These are phyloP conservation scores for Sporothrix pseudoabietina DNA, from an alignment of 2,329 filamentous ascomycete species.

Conservation along the genomic window DNA sequence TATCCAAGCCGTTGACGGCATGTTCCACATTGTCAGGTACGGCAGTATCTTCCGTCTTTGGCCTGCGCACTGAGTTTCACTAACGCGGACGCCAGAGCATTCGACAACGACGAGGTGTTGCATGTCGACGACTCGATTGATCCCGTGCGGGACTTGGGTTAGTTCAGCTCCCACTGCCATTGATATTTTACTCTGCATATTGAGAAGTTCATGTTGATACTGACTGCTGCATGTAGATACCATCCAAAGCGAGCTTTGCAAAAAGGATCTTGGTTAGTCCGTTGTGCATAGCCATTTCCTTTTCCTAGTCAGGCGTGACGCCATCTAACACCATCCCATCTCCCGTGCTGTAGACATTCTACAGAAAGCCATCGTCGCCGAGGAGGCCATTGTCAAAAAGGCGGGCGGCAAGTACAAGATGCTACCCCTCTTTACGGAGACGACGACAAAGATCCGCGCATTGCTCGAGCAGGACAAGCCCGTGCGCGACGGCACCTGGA, in stretches of 20 bases:
- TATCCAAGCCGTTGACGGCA: conserved; percentile 51
- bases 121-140: conserved; percentile 53
- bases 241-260: conserved; percentile 47
- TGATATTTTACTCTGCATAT: not conserved
- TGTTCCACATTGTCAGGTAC: conserved; percentile 50
- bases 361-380: conserved; percentile 44
- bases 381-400: conserved; percentile 47
- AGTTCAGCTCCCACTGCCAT: conserved; percentile 33
- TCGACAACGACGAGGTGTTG: conserved; percentile 50
- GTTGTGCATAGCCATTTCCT: not conserved
- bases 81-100: conserved; percentile 41
- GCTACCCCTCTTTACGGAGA: conserved; percentile 49
- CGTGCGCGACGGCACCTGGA: conserved; percentile 49
- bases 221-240: conserved; percentile 39
- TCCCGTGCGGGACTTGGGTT: conserved; percentile 48
- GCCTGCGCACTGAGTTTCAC: not conserved
- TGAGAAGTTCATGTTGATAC: conserved; percentile 24
- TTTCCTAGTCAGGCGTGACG: not conserved
- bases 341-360: conserved; percentile 43
- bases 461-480: conserved; percentile 47
- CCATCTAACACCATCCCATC: conserved; percentile 4
- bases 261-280: conserved; percentile 45
- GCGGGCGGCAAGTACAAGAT: conserved; percentile 51
- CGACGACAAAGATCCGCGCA: conserved; percentile 46
- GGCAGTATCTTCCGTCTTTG: not conserved